Evolutionary conservation across 352 stramenopile species (phyloP), one percentile per base, ranked within the genome.

Genomic region (Phytophthora constricta): DNA sequence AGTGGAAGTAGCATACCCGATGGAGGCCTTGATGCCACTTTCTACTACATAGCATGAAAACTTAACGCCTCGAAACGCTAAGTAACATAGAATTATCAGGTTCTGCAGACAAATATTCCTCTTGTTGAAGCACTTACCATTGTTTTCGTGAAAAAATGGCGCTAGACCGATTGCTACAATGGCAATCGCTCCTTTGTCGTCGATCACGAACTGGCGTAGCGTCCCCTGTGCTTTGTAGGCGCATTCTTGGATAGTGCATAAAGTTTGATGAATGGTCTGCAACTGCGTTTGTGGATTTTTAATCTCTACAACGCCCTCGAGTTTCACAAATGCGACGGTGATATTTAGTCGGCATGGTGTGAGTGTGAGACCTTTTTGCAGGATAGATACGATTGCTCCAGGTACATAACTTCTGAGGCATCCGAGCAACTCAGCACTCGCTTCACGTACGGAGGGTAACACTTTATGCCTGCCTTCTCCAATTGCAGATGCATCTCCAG

Each of bases 61-160:
- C 34, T 90, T 91, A 33, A 93, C 66, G 0, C 83, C 85, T 34
- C 84, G 53, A 67, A 55, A 33, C 59, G 56, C 28, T 70, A 14
- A 37, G 0, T 41, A 23, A 26, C 19, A 56, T 10, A 5, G 14
- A 37, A 9, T 47, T 47, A 20, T 42, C 4, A 42, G 11, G 27
- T 20, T 49, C 4, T 16, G 34, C 14, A 33, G 25, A 17, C 23
- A 28, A 55, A 19, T 34, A 13, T 27, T 19, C 31, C 25, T 25
- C 33, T 23, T 4, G 34, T 3, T 27, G 52, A 33, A 28, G 7
- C 3, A 60, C 43, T 26, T 62, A 89, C 83, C 77, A 64, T 96
- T 95, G 72, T 96, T 91, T 74, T 96, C 83, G 62, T 95, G 87
- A 63, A 90, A 93, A 55, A 91, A 91, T 13, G 89, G 89, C 1